Evolutionary conservation across 805 yeast genomes (phyloP).

Genomic region (Yarrowia sp.): DNA sequence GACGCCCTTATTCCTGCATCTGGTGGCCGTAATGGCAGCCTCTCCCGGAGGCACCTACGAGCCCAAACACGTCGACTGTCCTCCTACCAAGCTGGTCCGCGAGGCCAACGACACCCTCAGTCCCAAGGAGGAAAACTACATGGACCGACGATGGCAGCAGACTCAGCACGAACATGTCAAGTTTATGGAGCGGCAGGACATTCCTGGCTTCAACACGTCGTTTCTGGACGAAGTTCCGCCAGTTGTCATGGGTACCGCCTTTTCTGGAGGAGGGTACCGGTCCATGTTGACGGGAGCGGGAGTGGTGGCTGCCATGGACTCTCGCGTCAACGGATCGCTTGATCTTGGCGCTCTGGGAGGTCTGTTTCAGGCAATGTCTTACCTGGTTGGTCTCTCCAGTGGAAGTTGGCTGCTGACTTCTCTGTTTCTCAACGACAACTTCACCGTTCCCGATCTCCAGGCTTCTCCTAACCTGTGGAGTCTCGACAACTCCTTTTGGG

Average conservation of each 20-base stretch:
- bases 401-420: slow-evolving; percentile 85
- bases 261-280: slow-evolving; percentile 91
- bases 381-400: slow-evolving; percentile 80
- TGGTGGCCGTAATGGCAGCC: slow-evolving; percentile 9
- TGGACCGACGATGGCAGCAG: slow-evolving; percentile 46
- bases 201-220: slow-evolving; percentile 58
- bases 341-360: slow-evolving; percentile 54
- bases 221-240: slow-evolving; percentile 41
- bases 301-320: slow-evolving; percentile 74
- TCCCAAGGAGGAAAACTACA: slow-evolving; percentile 47
- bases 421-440: slow-evolving; percentile 72
- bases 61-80: slow-evolving; percentile 51
- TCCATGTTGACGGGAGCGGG: slow-evolving; percentile 89
- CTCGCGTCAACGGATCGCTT: slow-evolving; percentile 64
- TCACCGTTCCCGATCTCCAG: slow-evolving; percentile 66
- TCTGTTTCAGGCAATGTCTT: slow-evolving; percentile 70
- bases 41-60: slow-evolving; percentile 23
- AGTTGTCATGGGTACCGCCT: slow-evolving; percentile 55
- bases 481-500: slow-evolving; percentile 61
- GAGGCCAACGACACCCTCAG: slow-evolving; percentile 48
- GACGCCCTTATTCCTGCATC: slow-evolving; percentile 7
- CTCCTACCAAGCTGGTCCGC: slow-evolving; percentile 48
- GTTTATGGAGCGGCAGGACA: slow-evolving; percentile 56
- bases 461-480: slow-evolving; percentile 65
- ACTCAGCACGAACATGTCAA: slow-evolving; percentile 52